Base-by-base conservation (phyloP, 2,329 filamentous ascomycete species). In the Phoma sp. region DNA sequence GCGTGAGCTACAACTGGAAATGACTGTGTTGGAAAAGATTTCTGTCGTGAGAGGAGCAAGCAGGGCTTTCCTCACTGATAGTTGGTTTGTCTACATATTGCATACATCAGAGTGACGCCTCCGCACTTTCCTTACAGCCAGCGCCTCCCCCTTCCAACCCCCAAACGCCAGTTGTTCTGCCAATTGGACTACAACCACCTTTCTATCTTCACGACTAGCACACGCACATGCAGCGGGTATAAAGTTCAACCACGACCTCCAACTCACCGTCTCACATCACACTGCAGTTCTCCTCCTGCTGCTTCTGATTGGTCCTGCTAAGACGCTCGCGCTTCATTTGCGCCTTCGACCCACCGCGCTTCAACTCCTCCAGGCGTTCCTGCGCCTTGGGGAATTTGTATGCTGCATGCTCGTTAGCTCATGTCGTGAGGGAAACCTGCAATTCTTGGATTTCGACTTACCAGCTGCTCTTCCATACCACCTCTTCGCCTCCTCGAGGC, bases 401-500 rank as follows among this genome's bases (percentile, higher is more conserved):
- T 55, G 93, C 93, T 96, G 62, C 47, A n/a, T 56, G 4, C 10
- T 8, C 4, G 45, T 72, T 58, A 70, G 62, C 52, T 14, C 24
- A 5, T 9, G 7, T 2, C 7, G 9, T 33, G 10, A 30, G 13
- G 4, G 13, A 2, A 1, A 22, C 25, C 9, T 30, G n/a, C 4
- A 4, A 22, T 18, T 25, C 11, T 36, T 1, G 6, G 9, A 18
- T n/a, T 5, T 5, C n/a, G 13, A 42, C 91, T 86, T 82, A 97
- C 93, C 90, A 72, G 95, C 95, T 76, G 95, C 93, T 74, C 93
- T 84, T 84, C 93, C 97, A 78, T 99, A 99, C 95, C 95, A 99
- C 66, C 92, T 86, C 82, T 96, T 97, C 22, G 93, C 95, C 77
- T 98, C 95, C 68, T 99, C 95, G 65, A 97, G 68, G 72, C 93